Evolutionary conservation across 2,329 filamentous ascomycete species (phyloP), one percentile per base, ranked within the genome.

Genomic region (Microthyrium microscopicum): DNA sequence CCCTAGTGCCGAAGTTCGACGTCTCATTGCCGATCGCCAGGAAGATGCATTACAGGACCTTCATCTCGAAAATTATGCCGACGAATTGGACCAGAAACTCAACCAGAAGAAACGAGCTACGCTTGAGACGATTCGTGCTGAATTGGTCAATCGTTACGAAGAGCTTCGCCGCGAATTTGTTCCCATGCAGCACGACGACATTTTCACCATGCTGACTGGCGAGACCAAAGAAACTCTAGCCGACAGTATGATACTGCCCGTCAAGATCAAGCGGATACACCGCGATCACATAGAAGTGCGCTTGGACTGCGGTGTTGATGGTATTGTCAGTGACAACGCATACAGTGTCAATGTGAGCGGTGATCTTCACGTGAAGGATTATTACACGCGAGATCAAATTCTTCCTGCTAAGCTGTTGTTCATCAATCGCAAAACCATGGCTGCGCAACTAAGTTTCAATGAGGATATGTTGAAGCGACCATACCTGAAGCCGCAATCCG

Each of bases 151-250:
- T 15, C 85, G 89, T 1, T 98, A 93, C 52, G 89, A 98, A 57
- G 89, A 98, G 53, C 66, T 98, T 36, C 74, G 89, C 29, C 77
- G 81, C 45, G 74, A 76, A 41, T 94, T 91, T 50, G 67, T 70
- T 28, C 57, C 68, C 32, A 61, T 93, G 26, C 63, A 62, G 18
- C 65, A 74, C 0, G 76, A 85, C 16, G 82, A 93, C 44, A 72
- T 93, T 39, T 98, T 95, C 55, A 89, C 84, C 25, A 94, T 94
- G 77, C 73, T 95, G 35, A 95, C 89, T 3, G 89, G 87, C 38
- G 89, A 98, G 56, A 95, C 83, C 1, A 66, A 70, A 38, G 77
- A 89, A 1, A 81, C 83, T 1, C 62, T 98, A 7, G 71, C 72
- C 33, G 79, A 87, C 47, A 81, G 80, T 44, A 95, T 95, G 85